A percentile compares a stretch with the other conserved stretches of the same genome.
Conservation (phyloP, 2,329 filamentous ascomycete species). For the Fusarium bulbicola region DNA sequence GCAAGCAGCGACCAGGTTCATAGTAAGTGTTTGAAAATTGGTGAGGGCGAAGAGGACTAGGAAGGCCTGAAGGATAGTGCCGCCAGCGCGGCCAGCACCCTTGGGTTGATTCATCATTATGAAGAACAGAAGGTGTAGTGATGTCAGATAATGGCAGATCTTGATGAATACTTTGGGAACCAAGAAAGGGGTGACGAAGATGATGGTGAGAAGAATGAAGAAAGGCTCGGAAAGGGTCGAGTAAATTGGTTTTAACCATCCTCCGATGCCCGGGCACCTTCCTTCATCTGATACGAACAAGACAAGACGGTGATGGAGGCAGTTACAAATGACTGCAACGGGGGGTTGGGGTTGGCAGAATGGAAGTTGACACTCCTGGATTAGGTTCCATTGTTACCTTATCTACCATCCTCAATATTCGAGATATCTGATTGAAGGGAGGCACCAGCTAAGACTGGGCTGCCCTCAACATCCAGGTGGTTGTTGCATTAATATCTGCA, state of each 20-base stretch:
- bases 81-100: slow-evolving; percentile 1
- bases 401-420: background rate
- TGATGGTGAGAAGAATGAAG: slow-evolving; percentile 7
- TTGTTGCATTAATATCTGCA: background rate
- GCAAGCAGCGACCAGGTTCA: slow-evolving; percentile 22
- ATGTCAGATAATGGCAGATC: background rate
- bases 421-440: background rate
- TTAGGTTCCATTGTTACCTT: too few relatives aligned
- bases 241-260: slow-evolving; percentile 1
- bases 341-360: background rate
- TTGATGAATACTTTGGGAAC: background rate
- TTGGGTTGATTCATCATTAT: slow-evolving; percentile 9
- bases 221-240: background rate
- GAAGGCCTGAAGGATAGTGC: slow-evolving; percentile 18
- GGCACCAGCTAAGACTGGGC: background rate
- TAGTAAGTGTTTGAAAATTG: slow-evolving; percentile 36
- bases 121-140: background rate
- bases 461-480: background rate
- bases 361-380: background rate
- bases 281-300: background rate
- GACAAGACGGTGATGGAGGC: background rate
- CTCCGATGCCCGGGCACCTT: background rate
- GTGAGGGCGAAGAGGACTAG: slow-evolving; percentile 32
- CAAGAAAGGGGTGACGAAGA: slow-evolving; percentile 1
- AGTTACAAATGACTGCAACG: background rate